These are phyloP conservation scores for Sutorius eximius DNA, from an alignment of 1,284 basidiomycete genomes.

Conservation along the genomic window DNA sequence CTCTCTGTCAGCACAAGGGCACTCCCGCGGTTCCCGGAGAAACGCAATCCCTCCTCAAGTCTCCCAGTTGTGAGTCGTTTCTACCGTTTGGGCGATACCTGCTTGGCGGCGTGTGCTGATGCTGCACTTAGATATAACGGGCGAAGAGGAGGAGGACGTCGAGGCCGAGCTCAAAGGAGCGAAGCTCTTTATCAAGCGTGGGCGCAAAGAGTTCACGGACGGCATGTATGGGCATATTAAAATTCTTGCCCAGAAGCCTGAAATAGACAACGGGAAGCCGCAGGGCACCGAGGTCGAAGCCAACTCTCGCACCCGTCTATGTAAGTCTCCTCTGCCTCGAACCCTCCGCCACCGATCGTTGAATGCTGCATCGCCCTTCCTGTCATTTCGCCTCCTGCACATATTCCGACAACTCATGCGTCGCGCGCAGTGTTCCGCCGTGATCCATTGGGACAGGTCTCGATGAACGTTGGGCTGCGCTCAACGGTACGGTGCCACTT, in stretches of 20 bases:
- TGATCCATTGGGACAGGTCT: constrained; percentile 64
- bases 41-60: constrained; percentile 9
- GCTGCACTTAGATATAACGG: constrained; percentile 40
- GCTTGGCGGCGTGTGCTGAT: constrained; percentile 6
- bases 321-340: constrained; percentile 30
- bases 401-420: neutral
- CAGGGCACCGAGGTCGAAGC: constrained; percentile 4
- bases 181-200: constrained; percentile 62
- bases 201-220: constrained; percentile 54
- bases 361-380: constrained; percentile 10
- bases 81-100: neutral
- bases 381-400: constrained; percentile 5
- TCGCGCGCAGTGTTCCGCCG: constrained; percentile 56
- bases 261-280: neutral
- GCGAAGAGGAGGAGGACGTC: constrained; percentile 62
- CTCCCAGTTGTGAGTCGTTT: constrained; percentile 16
- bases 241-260: constrained; percentile 44
- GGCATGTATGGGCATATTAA: constrained; percentile 63
- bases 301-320: constrained; percentile 30
- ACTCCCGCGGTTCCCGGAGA: neutral
- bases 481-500: constrained; percentile 55
- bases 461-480: constrained; percentile 59
- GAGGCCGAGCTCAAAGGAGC: constrained; percentile 55
- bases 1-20: neutral
- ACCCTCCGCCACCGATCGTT: constrained; percentile 25